Base-by-base conservation (phyloP, 495 filamentous ascomycete species). In the Tetracladium setigerum region DNA sequence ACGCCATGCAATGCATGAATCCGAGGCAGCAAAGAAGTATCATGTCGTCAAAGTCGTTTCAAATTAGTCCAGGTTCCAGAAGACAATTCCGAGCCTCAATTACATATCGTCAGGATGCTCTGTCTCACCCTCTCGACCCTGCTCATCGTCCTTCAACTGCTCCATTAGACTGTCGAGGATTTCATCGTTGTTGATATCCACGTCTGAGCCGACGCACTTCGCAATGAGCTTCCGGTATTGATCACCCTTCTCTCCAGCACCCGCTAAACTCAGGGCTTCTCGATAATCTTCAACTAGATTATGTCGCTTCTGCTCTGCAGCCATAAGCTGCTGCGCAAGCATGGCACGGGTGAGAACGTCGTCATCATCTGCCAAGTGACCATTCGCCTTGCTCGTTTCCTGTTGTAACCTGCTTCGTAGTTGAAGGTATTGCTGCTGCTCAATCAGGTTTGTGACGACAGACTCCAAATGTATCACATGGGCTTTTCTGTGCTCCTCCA, bases 211-310 rank as follows among this genome's bases (percentile, higher is more conserved):
- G 1, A 73, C 69, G 10, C 71, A 70, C 38, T 74, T 60, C 33
- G 69, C 62, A n/a, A 76, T 71, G 10, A 78, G 63, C 50, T 67
- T 74, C 47, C 73, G 67, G 47, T 76, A 73, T 40, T 71, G 64
- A 41, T 75, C 72, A 19, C 69, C 69, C 47, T 71, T 74, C 49
- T 73, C 71, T 47, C 72, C 75, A 24, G 71, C 66, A 64, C 74
- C 19, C 63, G 70, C 61, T 69, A 70, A 5, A 65, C 70, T 37
- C 14, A 71, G 70, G 35, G 71, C 70, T 50, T 70, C 66, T 4
- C 61, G 56, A n/a, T 73, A 64, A 19, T 71, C 65, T 16, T 59
- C 61, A 16, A 78, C 67, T 5, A 69, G 60, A 4, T 55, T 52
- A 12, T 63, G 66, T 12, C 73, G 67, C 12, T 52, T 62, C 37